A percentile compares a stretch with the other conserved stretches of the same genome.
Evolutionary conservation across 2,329 filamentous ascomycete species (phyloP).

Genomic region (Nannizziopsis barbatae): DNA sequence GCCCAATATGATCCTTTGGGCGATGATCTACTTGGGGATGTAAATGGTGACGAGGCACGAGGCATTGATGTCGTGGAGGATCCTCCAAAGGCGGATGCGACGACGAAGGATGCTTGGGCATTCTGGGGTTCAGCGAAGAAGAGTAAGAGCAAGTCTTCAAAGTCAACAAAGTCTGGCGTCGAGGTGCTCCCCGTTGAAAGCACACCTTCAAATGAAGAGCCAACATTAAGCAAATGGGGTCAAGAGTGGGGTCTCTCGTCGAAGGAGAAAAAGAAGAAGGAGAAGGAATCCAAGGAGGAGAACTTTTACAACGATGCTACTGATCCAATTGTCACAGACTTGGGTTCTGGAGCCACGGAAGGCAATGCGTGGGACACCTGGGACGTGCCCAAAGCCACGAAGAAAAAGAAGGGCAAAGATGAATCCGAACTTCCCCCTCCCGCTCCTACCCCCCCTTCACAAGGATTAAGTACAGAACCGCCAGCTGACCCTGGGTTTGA

Average conservation of each 20-base stretch:
- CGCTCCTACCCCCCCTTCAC: slow-evolving; percentile 38
- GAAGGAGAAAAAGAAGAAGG: slow-evolving; percentile 41
- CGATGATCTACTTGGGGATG: background rate
- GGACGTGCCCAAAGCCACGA: slow-evolving; percentile 37
- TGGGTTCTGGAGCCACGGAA: slow-evolving; percentile 14
- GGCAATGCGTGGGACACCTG: slow-evolving; percentile 26
- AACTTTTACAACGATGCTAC: slow-evolving; percentile 24
- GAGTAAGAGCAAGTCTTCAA: slow-evolving; percentile 8
- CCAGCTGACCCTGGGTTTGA: slow-evolving; percentile 20
- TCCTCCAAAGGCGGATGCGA: background rate
- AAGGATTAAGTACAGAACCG: slow-evolving; percentile 34
- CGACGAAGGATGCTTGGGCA: slow-evolving; percentile 2
- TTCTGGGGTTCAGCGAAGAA: slow-evolving; percentile 11
- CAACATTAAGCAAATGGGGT: slow-evolving; percentile 21
- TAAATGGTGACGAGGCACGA: background rate
- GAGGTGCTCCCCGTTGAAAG: background rate
- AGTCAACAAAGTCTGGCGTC: slow-evolving; percentile 1
- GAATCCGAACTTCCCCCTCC: slow-evolving; percentile 37
- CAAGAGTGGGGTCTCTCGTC: slow-evolving; percentile 31
- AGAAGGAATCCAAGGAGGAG: slow-evolving; percentile 38
- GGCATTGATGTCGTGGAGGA: background rate
- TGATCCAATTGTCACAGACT: slow-evolving; percentile 11
- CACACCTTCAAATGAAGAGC: slow-evolving; percentile 1
- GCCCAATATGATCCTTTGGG: background rate
- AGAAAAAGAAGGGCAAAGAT: slow-evolving; percentile 39